Percentiles rank a stretch among this genome's conserved stretches.
These are phyloP conservation scores for Pleurotus tuoliensis DNA, from an alignment of 768 basidiomycete genomes.

Conservation along the genomic window DNA sequence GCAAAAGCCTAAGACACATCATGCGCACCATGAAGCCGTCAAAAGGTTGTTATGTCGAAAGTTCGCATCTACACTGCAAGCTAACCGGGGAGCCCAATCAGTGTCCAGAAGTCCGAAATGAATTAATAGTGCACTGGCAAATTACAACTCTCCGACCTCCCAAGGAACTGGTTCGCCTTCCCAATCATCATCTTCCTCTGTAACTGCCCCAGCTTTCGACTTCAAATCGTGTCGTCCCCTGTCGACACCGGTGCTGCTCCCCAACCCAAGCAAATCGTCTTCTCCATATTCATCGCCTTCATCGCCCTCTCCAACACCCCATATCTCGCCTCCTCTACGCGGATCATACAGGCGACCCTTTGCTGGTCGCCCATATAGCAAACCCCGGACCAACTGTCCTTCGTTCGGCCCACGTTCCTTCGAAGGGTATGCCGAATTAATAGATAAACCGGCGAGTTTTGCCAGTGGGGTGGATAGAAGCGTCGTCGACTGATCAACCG, in stretches of 20 bases:
- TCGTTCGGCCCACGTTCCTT: slow-evolving; percentile 39
- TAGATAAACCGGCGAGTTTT: slow-evolving; percentile 57
- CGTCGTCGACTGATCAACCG: background rate
- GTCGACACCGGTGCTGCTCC: slow-evolving; percentile 40
- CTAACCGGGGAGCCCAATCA: too few relatives aligned
- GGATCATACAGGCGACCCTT: slow-evolving; percentile 54
- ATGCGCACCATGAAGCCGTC: too few relatives aligned
- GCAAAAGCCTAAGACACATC: too few relatives aligned
- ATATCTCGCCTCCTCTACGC: slow-evolving; percentile 65
- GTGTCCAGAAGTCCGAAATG: background rate
- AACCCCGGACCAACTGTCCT: slow-evolving; percentile 52
- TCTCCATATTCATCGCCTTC: slow-evolving; percentile 24
- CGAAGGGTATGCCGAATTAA: slow-evolving; percentile 41
- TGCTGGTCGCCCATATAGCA: slow-evolving; percentile 50
- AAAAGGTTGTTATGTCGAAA: too few relatives aligned
- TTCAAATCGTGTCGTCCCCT: slow-evolving; percentile 72
- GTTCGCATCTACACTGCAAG: too few relatives aligned
- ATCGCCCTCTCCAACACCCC: slow-evolving; percentile 68
- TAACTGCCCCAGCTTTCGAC: slow-evolving; percentile 20
- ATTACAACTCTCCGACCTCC: slow-evolving; percentile 72
- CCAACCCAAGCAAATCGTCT: slow-evolving; percentile 14
- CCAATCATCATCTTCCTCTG: slow-evolving; percentile 63
- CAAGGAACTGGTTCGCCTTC: slow-evolving; percentile 81
- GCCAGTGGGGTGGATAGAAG: slow-evolving; percentile 54
- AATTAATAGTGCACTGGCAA: background rate